A percentile compares a stretch with the other conserved stretches of the same genome.
Conservation (phyloP, 768 basidiomycete genomes). For the Phanerochaete sordida region DNA sequence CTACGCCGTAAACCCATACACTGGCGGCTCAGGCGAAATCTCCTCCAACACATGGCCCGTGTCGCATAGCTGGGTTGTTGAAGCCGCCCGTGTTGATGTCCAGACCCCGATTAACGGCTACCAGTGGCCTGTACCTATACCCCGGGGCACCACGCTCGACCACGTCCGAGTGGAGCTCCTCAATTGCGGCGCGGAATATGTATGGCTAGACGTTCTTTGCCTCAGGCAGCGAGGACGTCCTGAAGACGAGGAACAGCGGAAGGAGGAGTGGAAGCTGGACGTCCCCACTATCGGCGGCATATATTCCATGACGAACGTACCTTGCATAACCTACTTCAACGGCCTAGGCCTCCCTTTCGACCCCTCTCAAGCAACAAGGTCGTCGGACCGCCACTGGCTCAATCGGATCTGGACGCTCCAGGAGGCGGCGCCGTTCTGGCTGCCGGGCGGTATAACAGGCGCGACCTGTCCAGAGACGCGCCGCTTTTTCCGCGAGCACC, state of each 20-base stretch:
- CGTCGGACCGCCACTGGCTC: conserved; percentile 1
- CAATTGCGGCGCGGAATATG: conserved; percentile 1
- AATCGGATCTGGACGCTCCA: conserved; percentile 6
- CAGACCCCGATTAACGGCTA: background rate
- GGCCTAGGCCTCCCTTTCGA: conserved; percentile 1
- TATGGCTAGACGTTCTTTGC: conserved; percentile 5
- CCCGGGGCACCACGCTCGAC: background rate
- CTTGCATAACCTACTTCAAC: background rate
- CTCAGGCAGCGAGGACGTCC: background rate
- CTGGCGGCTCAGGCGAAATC: too few relatives aligned
- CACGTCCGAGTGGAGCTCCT: conserved; percentile 5
- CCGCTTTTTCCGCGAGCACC: too few relatives aligned
- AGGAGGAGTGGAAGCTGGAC: conserved; percentile 7
- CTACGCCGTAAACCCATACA: too few relatives aligned
- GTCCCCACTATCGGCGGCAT: conserved; percentile 7
- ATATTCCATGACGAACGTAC: background rate
- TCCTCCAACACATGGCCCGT: too few relatives aligned
- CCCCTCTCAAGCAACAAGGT: background rate
- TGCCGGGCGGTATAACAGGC: too few relatives aligned
- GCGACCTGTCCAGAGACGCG: too few relatives aligned
- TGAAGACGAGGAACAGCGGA: background rate
- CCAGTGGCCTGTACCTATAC: conserved; percentile 3
- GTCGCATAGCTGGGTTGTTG: too few relatives aligned
- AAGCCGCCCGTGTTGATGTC: background rate
- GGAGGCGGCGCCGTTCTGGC: too few relatives aligned